Evolutionary conservation across 441 rosid genomes (phyloP).

Genomic region (Macaranga tanarius): DNA sequence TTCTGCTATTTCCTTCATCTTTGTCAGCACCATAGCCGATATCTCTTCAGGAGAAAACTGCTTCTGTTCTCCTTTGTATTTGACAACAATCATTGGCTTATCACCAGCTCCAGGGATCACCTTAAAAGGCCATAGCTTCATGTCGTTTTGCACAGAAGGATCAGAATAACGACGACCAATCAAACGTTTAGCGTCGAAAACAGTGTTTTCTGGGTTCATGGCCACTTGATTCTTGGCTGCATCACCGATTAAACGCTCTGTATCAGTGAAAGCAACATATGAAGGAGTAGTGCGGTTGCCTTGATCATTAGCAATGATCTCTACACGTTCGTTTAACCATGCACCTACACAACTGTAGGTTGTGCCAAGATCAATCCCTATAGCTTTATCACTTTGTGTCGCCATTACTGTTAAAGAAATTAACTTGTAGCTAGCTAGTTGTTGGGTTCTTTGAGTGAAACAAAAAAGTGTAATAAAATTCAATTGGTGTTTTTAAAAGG

Average conservation of each 20-base stretch:
- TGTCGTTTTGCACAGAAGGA: slow-evolving; percentile 39
- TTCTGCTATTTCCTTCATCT: slow-evolving; percentile 28
- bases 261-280: slow-evolving; percentile 49
- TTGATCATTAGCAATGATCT: slow-evolving; percentile 48
- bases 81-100: slow-evolving; percentile 40
- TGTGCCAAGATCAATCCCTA: slow-evolving; percentile 50
- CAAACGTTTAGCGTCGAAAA: slow-evolving; percentile 45
- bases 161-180: slow-evolving; percentile 51
- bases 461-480: not conserved
- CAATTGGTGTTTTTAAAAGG: too few relatives aligned
- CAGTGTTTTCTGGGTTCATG: slow-evolving; percentile 45
- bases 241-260: slow-evolving; percentile 43
- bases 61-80: slow-evolving; percentile 44
- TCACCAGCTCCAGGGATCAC: slow-evolving; percentile 36
- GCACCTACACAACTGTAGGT: slow-evolving; percentile 49
- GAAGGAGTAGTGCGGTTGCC: slow-evolving; percentile 53
- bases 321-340: slow-evolving; percentile 47
- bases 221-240: slow-evolving; percentile 54
- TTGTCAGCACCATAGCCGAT: slow-evolving; percentile 42
- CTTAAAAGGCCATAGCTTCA: slow-evolving; percentile 44
- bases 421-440: not conserved
- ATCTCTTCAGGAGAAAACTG: slow-evolving; percentile 42
- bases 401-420: slow-evolving; percentile 8
- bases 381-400: slow-evolving; percentile 26
- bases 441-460: not conserved